Evolutionary conservation across 805 yeast genomes (phyloP).

Genomic region (Yarrowia keelungensis): DNA sequence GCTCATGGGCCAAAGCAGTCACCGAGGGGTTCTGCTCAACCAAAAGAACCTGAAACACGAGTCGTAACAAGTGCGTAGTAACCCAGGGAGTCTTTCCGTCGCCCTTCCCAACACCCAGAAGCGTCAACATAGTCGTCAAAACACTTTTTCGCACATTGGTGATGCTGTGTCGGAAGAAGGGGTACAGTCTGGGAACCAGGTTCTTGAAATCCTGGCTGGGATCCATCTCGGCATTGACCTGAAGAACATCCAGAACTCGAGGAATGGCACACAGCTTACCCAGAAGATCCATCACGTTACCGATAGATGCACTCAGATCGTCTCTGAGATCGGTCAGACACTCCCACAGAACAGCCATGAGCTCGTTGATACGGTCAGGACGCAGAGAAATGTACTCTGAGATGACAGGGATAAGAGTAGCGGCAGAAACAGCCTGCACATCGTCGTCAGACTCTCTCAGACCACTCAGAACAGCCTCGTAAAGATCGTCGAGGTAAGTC

Average conservation of each 20-base stretch:
- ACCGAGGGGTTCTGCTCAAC: constrained; percentile 88
- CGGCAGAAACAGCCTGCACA: constrained; percentile 96
- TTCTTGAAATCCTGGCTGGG: constrained; percentile 65
- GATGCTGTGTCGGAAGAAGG: constrained; percentile 92
- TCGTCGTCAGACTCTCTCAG: constrained; percentile 84
- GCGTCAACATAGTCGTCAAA: constrained; percentile 77
- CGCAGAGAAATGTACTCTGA: constrained; percentile 78
- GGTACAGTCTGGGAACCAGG: constrained; percentile 89
- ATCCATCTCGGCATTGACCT: constrained; percentile 61
- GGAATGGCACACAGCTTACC: constrained; percentile 85
- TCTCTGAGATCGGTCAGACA: constrained; percentile 84
- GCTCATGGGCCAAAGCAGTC: constrained; percentile 63
- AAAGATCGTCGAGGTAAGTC: constrained; percentile 69
- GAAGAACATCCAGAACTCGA: constrained; percentile 76
- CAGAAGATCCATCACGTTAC: constrained; percentile 92
- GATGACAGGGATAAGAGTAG: constrained; percentile 89
- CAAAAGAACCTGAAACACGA: constrained; percentile 83
- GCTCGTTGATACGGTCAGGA: constrained; percentile 54
- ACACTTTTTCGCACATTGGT: constrained; percentile 90
- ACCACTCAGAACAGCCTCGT: constrained; percentile 87
- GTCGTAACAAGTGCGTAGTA: constrained; percentile 71
- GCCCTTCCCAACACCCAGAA: constrained; percentile 58
- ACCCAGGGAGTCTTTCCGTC: constrained; percentile 69
- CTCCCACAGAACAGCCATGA: constrained; percentile 83
- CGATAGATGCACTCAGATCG: constrained; percentile 92